These are phyloP conservation scores for Beauveria scarabaeidicola DNA, from an alignment of 2,329 filamentous ascomycete species.

Conservation along the genomic window DNA sequence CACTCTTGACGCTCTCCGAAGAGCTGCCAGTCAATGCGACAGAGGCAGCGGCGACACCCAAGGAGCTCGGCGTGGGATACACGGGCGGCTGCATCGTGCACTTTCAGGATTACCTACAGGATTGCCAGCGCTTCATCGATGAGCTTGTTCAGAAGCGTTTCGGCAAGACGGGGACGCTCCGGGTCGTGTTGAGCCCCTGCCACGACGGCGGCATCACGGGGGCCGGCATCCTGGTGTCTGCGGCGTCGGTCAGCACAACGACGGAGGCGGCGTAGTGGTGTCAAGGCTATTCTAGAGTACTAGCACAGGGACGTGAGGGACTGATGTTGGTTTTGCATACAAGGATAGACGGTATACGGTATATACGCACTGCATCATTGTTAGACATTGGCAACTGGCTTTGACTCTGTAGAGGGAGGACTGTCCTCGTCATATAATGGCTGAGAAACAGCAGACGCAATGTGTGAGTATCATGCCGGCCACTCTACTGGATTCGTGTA, in stretches of 20 bases:
- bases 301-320: background rate
- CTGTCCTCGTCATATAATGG: too few relatives aligned
- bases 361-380: background rate
- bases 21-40: conserved; percentile 44
- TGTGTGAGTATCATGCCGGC: too few relatives aligned
- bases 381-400: background rate
- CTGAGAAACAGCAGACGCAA: too few relatives aligned
- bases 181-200: conserved; percentile 45
- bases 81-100: conserved; percentile 75
- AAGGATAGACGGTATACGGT: conserved; percentile 3
- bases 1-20: conserved; percentile 58
- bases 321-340: background rate
- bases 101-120: conserved; percentile 63
- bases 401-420: too few relatives aligned
- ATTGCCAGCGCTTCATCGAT: conserved; percentile 63
- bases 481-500: too few relatives aligned
- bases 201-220: conserved; percentile 55
- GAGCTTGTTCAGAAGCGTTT: conserved; percentile 30
- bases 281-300: background rate
- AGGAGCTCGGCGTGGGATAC: conserved; percentile 66
- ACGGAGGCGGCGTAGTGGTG: conserved; percentile 20
- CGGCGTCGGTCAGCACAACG: conserved; percentile 27
- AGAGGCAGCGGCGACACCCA: conserved; percentile 15
- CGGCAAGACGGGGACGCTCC: conserved; percentile 25
- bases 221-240: conserved; percentile 50